Evolutionary conservation across 331 rosid species (phyloP).

Genomic region (Rosa hybrid): DNA sequence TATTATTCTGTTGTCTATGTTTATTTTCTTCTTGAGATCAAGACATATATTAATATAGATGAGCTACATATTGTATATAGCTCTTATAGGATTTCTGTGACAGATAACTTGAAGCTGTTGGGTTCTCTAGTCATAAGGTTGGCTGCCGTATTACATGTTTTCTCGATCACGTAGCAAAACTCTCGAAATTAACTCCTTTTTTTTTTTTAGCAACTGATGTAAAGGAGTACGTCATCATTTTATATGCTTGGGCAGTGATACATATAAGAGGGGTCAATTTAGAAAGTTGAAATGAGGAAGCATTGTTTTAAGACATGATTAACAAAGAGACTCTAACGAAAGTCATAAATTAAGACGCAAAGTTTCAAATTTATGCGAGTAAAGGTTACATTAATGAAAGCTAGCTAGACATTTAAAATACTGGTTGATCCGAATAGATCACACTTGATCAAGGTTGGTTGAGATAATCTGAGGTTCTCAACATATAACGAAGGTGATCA

Average conservation of each 20-base stretch:
- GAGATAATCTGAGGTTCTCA: neutral
- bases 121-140: neutral
- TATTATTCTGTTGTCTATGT: neutral
- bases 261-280: neutral
- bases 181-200: too few relatives aligned
- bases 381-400: too few relatives aligned
- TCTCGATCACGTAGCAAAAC: too few relatives aligned
- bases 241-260: too few relatives aligned
- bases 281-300: neutral
- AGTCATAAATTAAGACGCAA: too few relatives aligned
- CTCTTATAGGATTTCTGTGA: neutral
- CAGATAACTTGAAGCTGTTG: neutral
- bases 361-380: too few relatives aligned
- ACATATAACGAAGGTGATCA: neutral
- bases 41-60: neutral
- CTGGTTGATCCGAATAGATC: neutral
- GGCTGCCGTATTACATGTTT: neutral
- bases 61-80: too few relatives aligned
- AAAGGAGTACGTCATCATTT: too few relatives aligned
- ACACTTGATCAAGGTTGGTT: neutral
- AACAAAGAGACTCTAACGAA: neutral
- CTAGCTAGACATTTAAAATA: too few relatives aligned
- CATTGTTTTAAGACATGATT: neutral
- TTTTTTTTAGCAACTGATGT: too few relatives aligned
- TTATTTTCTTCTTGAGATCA: neutral